Conservation (phyloP, 768 basidiomycete species). For the Macrolepiota fuliginosa region DNA sequence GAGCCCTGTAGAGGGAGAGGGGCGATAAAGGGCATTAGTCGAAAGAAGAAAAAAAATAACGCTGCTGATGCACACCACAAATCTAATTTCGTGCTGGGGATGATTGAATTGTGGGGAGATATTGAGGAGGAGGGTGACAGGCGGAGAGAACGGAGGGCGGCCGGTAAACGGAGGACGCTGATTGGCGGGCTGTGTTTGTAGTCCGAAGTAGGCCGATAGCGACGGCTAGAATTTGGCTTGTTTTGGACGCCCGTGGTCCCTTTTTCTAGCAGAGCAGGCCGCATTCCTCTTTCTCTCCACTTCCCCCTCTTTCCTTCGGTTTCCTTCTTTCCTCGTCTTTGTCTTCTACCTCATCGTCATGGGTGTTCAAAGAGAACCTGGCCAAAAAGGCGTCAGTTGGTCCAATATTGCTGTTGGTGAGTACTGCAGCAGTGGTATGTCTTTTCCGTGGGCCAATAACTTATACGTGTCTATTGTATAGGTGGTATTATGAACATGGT, state of each 20-base stretch:
- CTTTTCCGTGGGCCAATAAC: constrained; percentile 18
- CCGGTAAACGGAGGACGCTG: constrained; percentile 5
- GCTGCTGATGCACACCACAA: neutral
- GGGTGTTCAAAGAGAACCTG: constrained; percentile 84
- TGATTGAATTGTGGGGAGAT: neutral
- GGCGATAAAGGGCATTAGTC: neutral
- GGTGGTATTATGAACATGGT: constrained; percentile 99
- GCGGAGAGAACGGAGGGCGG: constrained; percentile 2
- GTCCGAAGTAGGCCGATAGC: constrained; percentile 34
- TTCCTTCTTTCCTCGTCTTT: constrained; percentile 17
- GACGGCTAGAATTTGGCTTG: constrained; percentile 18
- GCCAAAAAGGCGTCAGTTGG: constrained; percentile 90
- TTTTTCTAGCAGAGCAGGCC: constrained; percentile 1
- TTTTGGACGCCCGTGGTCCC: constrained; percentile 17
- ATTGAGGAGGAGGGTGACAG: neutral
- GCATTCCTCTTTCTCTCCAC: constrained; percentile 15
- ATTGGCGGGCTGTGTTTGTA: constrained; percentile 21
- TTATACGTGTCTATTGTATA: constrained; percentile 25
- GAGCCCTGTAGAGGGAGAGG: neutral
- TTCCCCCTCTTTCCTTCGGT: constrained; percentile 20
- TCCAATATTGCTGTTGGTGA: constrained; percentile 93
- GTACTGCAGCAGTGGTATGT: constrained; percentile 25
- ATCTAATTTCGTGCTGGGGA: neutral
- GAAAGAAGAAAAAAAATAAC: neutral
- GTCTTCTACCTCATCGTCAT: constrained; percentile 36